Evolutionary conservation across 352 stramenopile genomes (phyloP).

Genomic region (Globisporangium cederbergense): DNA sequence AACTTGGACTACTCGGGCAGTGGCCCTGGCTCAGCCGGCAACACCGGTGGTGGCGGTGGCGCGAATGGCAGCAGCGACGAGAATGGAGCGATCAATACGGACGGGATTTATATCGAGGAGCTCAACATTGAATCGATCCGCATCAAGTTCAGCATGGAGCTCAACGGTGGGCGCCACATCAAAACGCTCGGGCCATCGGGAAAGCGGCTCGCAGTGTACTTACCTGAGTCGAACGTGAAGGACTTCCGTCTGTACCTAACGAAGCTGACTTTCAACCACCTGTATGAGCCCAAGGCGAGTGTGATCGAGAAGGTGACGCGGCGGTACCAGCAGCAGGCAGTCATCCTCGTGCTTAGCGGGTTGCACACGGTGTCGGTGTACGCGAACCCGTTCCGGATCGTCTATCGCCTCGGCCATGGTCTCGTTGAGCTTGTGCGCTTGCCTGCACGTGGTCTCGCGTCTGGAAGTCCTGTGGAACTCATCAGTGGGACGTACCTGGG

Average conservation of each 20-base stretch:
- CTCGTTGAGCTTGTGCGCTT: constrained; percentile 79
- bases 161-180: constrained; percentile 81
- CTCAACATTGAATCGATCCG: constrained; percentile 81
- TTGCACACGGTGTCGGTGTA: constrained; percentile 87
- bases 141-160: constrained; percentile 85
- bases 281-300: constrained; percentile 76
- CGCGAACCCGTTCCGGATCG: constrained; percentile 84
- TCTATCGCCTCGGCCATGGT: constrained; percentile 81
- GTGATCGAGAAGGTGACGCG: constrained; percentile 76
- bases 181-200: constrained; percentile 78
- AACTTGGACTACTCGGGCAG: constrained; percentile 55
- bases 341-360: constrained; percentile 79
- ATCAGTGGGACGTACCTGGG: constrained; percentile 82
- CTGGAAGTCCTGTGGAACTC: constrained; percentile 78
- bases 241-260: constrained; percentile 84
- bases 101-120: constrained; percentile 87
- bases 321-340: constrained; percentile 82
- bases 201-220: constrained; percentile 68
- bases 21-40: constrained; percentile 19
- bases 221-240: constrained; percentile 89
- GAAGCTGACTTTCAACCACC: constrained; percentile 74
- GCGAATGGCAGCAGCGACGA: constrained; percentile 20
- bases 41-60: constrained; percentile 16
- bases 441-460: constrained; percentile 72
- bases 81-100: constrained; percentile 23